Base-by-base conservation (phyloP, 2,329 filamentous ascomycete genomes). In the Cercospora nicotianae region DNA sequence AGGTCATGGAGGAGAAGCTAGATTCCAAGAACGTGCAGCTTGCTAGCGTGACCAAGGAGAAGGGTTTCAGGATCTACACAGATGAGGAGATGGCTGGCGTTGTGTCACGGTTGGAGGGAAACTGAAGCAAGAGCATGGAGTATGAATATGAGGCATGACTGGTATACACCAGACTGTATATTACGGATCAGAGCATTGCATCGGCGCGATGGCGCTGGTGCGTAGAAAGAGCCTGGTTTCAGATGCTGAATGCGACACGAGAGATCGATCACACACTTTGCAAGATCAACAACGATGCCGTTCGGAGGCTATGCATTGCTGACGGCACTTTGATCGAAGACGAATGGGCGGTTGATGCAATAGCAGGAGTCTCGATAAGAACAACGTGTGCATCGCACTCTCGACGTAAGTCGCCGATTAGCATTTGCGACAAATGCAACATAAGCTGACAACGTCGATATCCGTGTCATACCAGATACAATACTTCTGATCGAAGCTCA, bases 1-100 rank as follows among this genome's bases (percentile, higher is more conserved):
- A 99, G 84, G 95, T 99, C 75, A 99, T 99, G 95, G 95, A 99
- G 84, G 95, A 99, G 89, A 99, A 99, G 85, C 87, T 99, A 69
- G 95, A 99, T 80, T 88, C 93, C 72, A 99, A 99, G 88, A 99
- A 99, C 79, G 95, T 99, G 73, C 95, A 99, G 85, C 83, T 99
- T 75, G 95, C 95, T 64, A 98, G 94, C 79, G 95, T 99, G 67
- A 99, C 95, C 71, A 96, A 94, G 86, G 94, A 97, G 74, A 94
- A 92, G 83, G 95, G 95, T 66, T 99, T 99, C 87, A 91, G 93
- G 84, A 97, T 99, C 89, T 99, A 99, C 86, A 91, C 90, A 67
- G 95, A 99, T 77, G 93, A 94, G 78, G 94, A 98, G 85, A 99
- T 99, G 95, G 92, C 92, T 68, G 87, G 89, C 57, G 93, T 97